Evolutionary conservation across 1,284 basidiomycete species (phyloP), one percentile per base, ranked within the genome.

Genomic region (Wallemia hederae): DNA sequence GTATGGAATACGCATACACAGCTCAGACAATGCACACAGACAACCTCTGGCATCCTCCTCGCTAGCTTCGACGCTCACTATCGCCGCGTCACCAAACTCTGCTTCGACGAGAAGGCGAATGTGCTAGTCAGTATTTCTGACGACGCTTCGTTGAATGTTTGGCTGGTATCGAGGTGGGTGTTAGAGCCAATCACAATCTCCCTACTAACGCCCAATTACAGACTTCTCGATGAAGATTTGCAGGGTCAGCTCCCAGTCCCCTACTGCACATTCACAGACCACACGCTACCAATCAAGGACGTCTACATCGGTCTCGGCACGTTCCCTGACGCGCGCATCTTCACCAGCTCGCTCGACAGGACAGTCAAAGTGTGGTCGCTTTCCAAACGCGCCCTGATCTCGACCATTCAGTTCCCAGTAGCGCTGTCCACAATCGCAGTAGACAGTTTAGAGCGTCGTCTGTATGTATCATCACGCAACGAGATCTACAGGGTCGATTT

Each of bases 31-130:
- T 33, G 29, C 3, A 15, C 49, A 67, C 72, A 94, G 86, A 76
- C 90, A 65, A 76, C 83, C 1, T 92, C 89, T 1, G 92, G 92
- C 5, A 81, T 87, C 55, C 75, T 98, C 57, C 83, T 84, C 70
- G 80, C 84, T 62, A 80, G 84, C 0, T 90, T 90, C 78, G 91
- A 94, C 65, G 91, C 89, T 7, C 92, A 97, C 71, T 98, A 96
- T 72, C 85, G 91, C 59, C 77, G 82, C 66, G 76, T 96, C 55
- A 84, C 80, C 62, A 81, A 84, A 1, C 72, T 97, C 1, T 78
- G 77, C 39, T 97, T 96, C 71, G 85, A 85, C 2, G 74, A 74
- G 31, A 90, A 96, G 67, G 83, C 83, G 31, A 77, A 78, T 24
- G 80, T 82, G 2, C 75, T 98, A 60, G 69, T 96, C 11, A 85